Percentiles rank a stretch among this genome's conserved stretches.
phyloP scores from a whole-genome alignment of 305 asterid genomes.

The Striga hermonthica region DNA sequence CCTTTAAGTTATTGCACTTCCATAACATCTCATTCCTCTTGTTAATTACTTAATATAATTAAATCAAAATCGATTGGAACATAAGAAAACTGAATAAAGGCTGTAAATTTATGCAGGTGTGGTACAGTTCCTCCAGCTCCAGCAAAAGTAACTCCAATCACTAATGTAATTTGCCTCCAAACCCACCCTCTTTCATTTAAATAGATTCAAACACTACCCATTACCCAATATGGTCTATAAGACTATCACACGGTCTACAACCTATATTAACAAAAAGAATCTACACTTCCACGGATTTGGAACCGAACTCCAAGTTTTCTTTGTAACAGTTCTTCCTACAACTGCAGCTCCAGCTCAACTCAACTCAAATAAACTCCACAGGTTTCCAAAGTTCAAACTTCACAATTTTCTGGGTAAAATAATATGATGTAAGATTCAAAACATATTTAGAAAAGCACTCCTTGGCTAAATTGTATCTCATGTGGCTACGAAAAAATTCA shows the following conservation, averaged over 20 bases:
- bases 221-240: no score
- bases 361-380: neutral
- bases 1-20: neutral
- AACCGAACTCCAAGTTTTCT: neutral
- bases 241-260: no score
- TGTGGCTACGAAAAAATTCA: neutral
- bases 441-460: neutral
- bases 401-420: neutral
- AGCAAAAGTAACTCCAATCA: neutral
- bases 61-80: neutral
- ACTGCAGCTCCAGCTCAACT: conserved; percentile 1
- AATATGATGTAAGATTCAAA: neutral
- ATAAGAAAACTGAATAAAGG: neutral
- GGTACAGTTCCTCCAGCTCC: neutral
- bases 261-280: no score
- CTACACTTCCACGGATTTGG: neutral
- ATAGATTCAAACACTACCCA: no score
- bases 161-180: neutral
- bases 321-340: neutral
- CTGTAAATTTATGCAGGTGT: neutral
- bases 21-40: neutral
- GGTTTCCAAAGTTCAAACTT: neutral
- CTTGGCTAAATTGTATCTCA: neutral
- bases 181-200: neutral
- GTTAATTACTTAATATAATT: neutral